phyloP scores from a whole-genome alignment of 2,329 filamentous ascomycete genomes.

The Phialemoniopsis sp. region DNA sequence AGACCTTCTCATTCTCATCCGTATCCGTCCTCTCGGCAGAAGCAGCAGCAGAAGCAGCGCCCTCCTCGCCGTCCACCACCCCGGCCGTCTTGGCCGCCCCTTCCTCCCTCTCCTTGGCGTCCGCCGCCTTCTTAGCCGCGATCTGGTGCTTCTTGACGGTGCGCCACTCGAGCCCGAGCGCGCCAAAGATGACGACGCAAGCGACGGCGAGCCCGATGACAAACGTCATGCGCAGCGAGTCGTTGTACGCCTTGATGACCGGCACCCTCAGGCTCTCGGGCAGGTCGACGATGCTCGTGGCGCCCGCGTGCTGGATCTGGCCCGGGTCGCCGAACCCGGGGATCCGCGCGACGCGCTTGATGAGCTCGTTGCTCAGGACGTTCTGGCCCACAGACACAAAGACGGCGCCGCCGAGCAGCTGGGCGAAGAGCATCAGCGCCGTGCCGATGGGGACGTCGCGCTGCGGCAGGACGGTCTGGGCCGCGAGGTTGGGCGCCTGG shows the following conservation, averaged over 20 bases:
- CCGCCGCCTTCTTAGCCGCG: no score
- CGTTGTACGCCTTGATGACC: constrained; percentile 51
- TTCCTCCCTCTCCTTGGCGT: constrained; percentile 9
- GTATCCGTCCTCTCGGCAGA: no score
- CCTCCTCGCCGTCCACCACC: no score
- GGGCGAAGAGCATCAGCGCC: constrained; percentile 39
- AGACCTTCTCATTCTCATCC: no score
- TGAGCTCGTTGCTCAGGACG: constrained; percentile 27
- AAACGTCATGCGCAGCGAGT: constrained; percentile 53
- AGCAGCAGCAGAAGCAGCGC: no score
- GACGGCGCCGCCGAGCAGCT: constrained; percentile 40
- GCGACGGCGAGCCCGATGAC: constrained; percentile 54
- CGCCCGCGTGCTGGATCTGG: constrained; percentile 28
- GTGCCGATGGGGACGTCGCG: constrained; percentile 41
- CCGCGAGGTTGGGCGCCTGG: constrained; percentile 29
- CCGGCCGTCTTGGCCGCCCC: no score
- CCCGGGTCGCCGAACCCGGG: constrained; percentile 24
- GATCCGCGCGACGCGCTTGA: constrained; percentile 19
- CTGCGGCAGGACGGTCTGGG: constrained; percentile 34
- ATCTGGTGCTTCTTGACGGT: constrained; percentile 29
- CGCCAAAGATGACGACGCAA: constrained; percentile 48
- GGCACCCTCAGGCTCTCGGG: constrained; percentile 32
- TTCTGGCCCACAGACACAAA: constrained; percentile 42
- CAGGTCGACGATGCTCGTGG: constrained; percentile 49
- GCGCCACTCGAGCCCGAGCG: constrained; percentile 56